Percentiles rank a stretch among this genome's conserved stretches.
These are phyloP conservation scores for Bacidia gigantensis DNA, from an alignment of 495 filamentous ascomycete species.

Conservation along the genomic window DNA sequence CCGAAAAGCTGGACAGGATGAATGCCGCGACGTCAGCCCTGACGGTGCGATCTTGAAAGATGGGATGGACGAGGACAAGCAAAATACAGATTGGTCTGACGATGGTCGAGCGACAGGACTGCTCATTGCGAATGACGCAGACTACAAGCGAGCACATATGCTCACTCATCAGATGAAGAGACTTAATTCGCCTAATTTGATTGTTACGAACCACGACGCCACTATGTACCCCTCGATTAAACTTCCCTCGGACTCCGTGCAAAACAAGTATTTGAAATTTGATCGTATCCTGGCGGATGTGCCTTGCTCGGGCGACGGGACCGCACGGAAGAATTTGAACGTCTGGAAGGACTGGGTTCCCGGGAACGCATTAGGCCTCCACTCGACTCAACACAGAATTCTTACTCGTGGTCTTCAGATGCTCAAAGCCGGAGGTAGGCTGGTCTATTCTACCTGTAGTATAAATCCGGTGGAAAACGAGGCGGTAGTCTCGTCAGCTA, in stretches of 20 bases:
- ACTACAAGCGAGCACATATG: conserved; percentile 93
- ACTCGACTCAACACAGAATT: conserved; percentile 75
- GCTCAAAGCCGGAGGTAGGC: conserved; percentile 84
- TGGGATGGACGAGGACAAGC: conserved; percentile 32
- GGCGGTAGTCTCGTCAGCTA: conserved; percentile 74
- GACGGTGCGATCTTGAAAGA: conserved; percentile 28
- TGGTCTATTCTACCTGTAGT: conserved; percentile 95
- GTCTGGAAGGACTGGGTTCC: conserved; percentile 93
- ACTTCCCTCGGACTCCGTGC: conserved; percentile 40
- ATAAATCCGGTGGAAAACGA: conserved; percentile 98
- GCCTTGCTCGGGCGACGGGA: conserved; percentile 92
- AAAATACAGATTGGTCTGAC: conserved; percentile 49
- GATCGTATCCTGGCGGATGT: conserved; percentile 94
- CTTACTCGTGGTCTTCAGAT: conserved; percentile 88
- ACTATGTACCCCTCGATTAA: conserved; percentile 88
- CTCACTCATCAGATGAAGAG: conserved; percentile 94
- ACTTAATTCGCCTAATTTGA: conserved; percentile 86
- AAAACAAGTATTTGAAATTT: conserved; percentile 77
- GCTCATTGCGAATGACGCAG: conserved; percentile 86
- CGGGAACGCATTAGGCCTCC: conserved; percentile 66
- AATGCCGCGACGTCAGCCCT: conserved; percentile 31
- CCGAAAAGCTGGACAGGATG: conserved; percentile 37
- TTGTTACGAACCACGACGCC: conserved; percentile 96
- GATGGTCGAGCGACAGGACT: conserved; percentile 80
- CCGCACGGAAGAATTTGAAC: conserved; percentile 74